Evolutionary conservation across 345 rosid species (phyloP).

Genomic region (Fremontodendron californicum): DNA sequence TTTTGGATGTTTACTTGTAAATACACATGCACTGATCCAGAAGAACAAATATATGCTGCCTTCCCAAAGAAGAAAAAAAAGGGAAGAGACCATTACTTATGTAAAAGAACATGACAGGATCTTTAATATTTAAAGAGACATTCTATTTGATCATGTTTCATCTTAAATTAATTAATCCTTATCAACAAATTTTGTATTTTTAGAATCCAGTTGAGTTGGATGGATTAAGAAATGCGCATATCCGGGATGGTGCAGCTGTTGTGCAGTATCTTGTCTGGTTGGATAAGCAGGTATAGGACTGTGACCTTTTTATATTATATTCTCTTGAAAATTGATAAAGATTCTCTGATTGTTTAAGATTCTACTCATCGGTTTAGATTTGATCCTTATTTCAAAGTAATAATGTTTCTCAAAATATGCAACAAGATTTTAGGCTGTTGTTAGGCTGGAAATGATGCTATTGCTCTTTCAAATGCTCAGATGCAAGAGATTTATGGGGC

Average conservation of each 20-base stretch:
- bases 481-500: conserved; percentile 94
- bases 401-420: neutral
- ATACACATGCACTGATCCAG: neutral
- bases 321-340: neutral
- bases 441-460: conserved; percentile 10
- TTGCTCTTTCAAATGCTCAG: conserved; percentile 37
- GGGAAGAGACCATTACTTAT: neutral
- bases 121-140: neutral
- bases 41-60: neutral
- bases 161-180: conserved; percentile 13
- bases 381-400: conserved; percentile 1
- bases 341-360: neutral
- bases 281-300: conserved; percentile 12
- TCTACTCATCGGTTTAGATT: neutral
- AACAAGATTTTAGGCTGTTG: neutral
- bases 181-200: conserved; percentile 1
- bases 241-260: conserved; percentile 98
- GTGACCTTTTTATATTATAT: neutral
- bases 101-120: conserved; percentile 31
- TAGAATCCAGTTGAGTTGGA: conserved; percentile 90
- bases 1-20: neutral
- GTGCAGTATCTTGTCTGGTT: conserved; percentile 65
- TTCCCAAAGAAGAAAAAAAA: neutral
- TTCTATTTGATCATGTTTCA: conserved; percentile 12
- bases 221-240: conserved; percentile 80